Evolutionary conservation across 1,284 basidiomycete species (phyloP).

Genomic region (Trametes versicolor): DNA sequence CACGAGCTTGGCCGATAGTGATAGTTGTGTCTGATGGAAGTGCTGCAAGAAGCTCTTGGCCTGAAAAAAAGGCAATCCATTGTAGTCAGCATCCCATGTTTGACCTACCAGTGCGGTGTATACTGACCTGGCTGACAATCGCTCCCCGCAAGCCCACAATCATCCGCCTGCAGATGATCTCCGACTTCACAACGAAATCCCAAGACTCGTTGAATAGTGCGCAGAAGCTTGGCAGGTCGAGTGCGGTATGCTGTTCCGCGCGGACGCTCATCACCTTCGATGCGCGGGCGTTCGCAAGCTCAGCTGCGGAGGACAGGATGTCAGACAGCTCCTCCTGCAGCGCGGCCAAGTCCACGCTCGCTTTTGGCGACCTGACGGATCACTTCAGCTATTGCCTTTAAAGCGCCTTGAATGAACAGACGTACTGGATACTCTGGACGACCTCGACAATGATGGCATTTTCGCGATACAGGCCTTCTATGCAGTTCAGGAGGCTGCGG

Average conservation of each 20-base stretch:
- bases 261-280: slow-evolving; percentile 84
- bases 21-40: slow-evolving; percentile 89
- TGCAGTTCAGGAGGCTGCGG: slow-evolving; percentile 69
- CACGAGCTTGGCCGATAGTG: slow-evolving; percentile 87
- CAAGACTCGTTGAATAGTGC: slow-evolving; percentile 87
- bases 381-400: slow-evolving; percentile 7
- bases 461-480: slow-evolving; percentile 80
- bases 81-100: neutral
- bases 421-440: slow-evolving; percentile 60
- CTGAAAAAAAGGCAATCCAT: slow-evolving; percentile 47
- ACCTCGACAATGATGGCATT: slow-evolving; percentile 69
- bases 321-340: slow-evolving; percentile 74
- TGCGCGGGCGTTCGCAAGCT: slow-evolving; percentile 84
- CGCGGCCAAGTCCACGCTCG: slow-evolving; percentile 51
- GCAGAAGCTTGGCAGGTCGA: slow-evolving; percentile 82
- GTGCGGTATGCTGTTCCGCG: slow-evolving; percentile 78
- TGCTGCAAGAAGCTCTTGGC: slow-evolving; percentile 88
- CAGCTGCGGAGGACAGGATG: slow-evolving; percentile 81
- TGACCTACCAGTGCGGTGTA: slow-evolving; percentile 7
- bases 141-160: slow-evolving; percentile 90
- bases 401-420: slow-evolving; percentile 3
- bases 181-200: slow-evolving; percentile 89
- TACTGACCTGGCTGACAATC: slow-evolving; percentile 71
- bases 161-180: slow-evolving; percentile 88
- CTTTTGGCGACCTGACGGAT: slow-evolving; percentile 47